Base-by-base conservation (phyloP, 2,329 filamentous ascomycete genomes). In the Dichotomopilus funicola region DNA sequence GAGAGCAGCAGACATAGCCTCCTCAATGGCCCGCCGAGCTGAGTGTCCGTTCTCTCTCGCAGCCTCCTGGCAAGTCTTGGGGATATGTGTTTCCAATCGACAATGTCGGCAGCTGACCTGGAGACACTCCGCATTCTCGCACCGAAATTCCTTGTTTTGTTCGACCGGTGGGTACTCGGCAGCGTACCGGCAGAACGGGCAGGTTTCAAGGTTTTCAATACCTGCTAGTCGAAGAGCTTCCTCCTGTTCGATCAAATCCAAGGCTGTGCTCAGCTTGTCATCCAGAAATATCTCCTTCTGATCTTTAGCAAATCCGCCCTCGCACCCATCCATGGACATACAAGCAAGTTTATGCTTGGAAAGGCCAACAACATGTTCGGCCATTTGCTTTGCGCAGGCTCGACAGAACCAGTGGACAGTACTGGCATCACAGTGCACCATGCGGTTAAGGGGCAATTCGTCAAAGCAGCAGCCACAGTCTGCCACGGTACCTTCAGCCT, bases 171-270 rank as follows among this genome's bases (percentile, higher is more conserved):
- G 82, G 60, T 83, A 88, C 57, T 90, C 86, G 37, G 84, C 87
- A 43, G 88, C 89, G 72, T 82, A 95, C 27, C 88, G 83, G 68
- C 90, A 95, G 65, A 91, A 94, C 0, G 89, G 89, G 62, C 90
- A 95, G 36, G 80, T 82, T 36, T 81, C 87, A 1, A 95, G 78
- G 58, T 85, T 82, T 42, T 90, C 83, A 38, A 95, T 78, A 0
- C 78, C 81, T 0, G 89, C 88, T 58, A 81, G 74, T n/a, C 81
- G 79, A 41, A 95, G 74, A 31, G 82, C 79, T 13, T 85, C 78
- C 63, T 87, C 81, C 67, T 88, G 84, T 66, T 91, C 86, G 51
- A 91, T 78, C 27, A 81, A 78, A 54, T 87, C 86, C 2, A 95
- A 73, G 7, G 84, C 86, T 3, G 77, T 72, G 35, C 80, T 73